Evolutionary conservation across 2,329 filamentous ascomycete genomes (phyloP).

Genomic region (Botryotinia convoluta): DNA sequence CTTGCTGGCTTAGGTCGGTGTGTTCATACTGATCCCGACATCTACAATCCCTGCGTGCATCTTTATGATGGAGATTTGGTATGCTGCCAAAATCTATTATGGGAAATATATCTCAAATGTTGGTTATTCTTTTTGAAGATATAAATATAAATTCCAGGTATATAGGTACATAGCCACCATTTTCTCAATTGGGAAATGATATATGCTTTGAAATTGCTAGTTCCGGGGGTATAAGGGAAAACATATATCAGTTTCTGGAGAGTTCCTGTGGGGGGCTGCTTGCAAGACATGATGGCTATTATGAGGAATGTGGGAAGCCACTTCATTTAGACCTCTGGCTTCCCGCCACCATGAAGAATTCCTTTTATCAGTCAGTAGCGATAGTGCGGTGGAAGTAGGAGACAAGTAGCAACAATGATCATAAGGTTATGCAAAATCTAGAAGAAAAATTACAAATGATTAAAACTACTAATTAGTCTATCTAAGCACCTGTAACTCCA

Average conservation of each 20-base stretch:
- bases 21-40: neutral
- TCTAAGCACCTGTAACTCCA: neutral
- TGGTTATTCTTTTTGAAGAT: neutral
- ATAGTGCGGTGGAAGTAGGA: neutral
- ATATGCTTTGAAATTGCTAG: neutral
- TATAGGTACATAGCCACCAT: neutral
- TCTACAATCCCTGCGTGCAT: neutral
- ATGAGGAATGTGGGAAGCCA: neutral
- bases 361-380: neutral
- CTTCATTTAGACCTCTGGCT: neutral
- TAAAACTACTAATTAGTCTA: neutral
- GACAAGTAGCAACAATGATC: neutral
- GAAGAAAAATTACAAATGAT: neutral
- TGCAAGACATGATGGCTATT: slow-evolving; percentile 10
- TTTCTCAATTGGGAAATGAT: neutral
- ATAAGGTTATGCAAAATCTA: neutral
- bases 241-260: slow-evolving; percentile 1
- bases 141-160: no score
- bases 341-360: slow-evolving; percentile 5
- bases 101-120: neutral
- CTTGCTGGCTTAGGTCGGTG: neutral
- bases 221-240: neutral
- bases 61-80: neutral
- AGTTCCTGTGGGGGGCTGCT: neutral
- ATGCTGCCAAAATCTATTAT: neutral